Evolutionary conservation across 768 basidiomycete species (phyloP), one percentile per base, ranked within the genome.

Genomic region (Suillus cothurnatus): DNA sequence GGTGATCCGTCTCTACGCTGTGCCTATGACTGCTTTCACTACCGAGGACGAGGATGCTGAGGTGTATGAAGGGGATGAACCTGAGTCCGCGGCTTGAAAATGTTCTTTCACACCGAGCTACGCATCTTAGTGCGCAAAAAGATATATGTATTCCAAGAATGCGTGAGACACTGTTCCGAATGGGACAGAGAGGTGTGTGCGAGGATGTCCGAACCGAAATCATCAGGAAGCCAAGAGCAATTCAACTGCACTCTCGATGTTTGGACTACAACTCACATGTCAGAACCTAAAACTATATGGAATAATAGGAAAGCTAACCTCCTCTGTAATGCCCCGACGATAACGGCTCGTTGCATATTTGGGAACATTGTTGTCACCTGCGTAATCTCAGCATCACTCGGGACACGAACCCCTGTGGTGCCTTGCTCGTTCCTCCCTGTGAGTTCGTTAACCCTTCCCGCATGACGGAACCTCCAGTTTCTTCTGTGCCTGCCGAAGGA

Each of bases 1-100:
- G 61, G 91, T 97, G 71, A 90, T 98, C 75, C 92, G 95, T 63
- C 79, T 99, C 41, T 99, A 98, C 80, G 84, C 92, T 58, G 94
- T 99, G n/a, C 97, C 97, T 4, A 77, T 86, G 71, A 86, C 88
- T 61, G 88, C 96, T 19, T 97, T 99, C 78, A 91, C 90, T 21
- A 88, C 83, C 9, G 90, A 91, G 66, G 94, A 94, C 47, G 93
- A 93, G 23, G 90, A 91, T 21, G 81, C 78, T 41, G 80, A 74
- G 47, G 73, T 59, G 21, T 77, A 80, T 57, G 81, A 81, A 45
- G 80, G 73, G 34, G 84, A 84, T 55, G 82, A 81, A 59, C 72
- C 69, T 23, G 83, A 84, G 41, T 69, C 72, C 32, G 74, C 74
- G 62, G 58, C 69, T 61, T 80, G 74, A 70, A 61, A 39, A 57